Evolutionary conservation across 1,284 basidiomycete genomes (phyloP), one percentile per base, ranked within the genome.

Genomic region (Melanopsichium pennsylvanicum): DNA sequence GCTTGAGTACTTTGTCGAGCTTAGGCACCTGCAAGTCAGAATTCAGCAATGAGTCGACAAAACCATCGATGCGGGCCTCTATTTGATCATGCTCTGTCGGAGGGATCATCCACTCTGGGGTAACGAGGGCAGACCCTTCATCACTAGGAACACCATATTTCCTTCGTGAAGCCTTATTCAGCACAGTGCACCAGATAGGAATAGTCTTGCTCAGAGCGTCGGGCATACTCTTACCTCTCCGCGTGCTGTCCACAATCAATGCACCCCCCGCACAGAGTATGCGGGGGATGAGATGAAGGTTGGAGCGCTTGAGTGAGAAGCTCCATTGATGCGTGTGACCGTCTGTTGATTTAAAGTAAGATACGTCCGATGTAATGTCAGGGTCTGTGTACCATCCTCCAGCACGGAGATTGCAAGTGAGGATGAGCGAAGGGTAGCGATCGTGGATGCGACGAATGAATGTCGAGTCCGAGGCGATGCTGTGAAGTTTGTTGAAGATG

Each of bases 281-380:
- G 26, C 88, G 67, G 0, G 86, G 83, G 2, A 97, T 82, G 0
- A 97, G 82, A 48, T 92, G 89, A 13, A 97, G 83, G 78, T 97
- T 97, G 0, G 92, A 88, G 13, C 95, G 73, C 59, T 77, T 75
- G 19, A 78, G 33, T 27, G 66, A 68, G 57, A 67, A 71, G 12
- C 40, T 40, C 69, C 83, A 74, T 46, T 83, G 81, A 45, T 87
- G 86, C 63, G 87, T 89, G 75, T 97, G 95, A 0, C 95, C 95
- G 74, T 98, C 95, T 0, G 94, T 97, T 0, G 93, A 95, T 82
- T 98, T 98, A 86, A 97, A 97, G 84, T 98, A 97, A 12, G 89
- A 90, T 5, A 72, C 72, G 0, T 85, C 83, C 5, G 50, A 40
- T 2, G 71, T 51, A 16, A 36, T 83, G 74, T 27, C 81, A 5